Evolutionary conservation across 257 asterid genomes (phyloP).

Genomic region (Handroanthus guayacan): DNA sequence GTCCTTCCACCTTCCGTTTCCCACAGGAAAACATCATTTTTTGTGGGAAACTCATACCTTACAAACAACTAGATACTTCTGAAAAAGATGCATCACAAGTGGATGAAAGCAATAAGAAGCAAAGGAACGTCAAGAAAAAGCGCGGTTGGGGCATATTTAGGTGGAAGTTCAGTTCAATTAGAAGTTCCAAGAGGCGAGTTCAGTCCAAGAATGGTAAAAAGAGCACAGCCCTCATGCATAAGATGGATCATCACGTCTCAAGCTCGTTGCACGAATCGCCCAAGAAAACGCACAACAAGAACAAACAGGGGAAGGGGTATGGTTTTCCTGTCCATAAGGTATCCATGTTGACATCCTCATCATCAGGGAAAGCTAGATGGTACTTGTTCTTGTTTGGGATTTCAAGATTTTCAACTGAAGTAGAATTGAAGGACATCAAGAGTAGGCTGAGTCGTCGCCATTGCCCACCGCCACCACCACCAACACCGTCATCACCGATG

Average conservation of each 20-base stretch:
- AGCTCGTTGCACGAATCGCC: conserved; percentile 18
- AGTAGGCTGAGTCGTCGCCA: conserved; percentile 62
- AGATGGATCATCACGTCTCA: conserved; percentile 18
- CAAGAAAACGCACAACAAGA: conserved; percentile 28
- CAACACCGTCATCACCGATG: conserved; percentile 28
- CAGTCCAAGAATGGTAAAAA: conserved; percentile 23
- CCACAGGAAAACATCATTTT: conserved; percentile 62
- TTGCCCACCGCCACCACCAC: conserved; percentile 30
- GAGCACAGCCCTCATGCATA: conserved; percentile 4
- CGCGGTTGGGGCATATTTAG: conserved; percentile 32
- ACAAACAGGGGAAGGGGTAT: conserved; percentile 33
- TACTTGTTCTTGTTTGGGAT: conserved; percentile 57
- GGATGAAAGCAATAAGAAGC: conserved; percentile 29
- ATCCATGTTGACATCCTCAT: conserved; percentile 50
- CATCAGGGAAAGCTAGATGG: conserved; percentile 59
- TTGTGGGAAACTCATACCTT: conserved; percentile 67
- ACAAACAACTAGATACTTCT: conserved; percentile 34
- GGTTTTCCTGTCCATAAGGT: conserved; percentile 42
- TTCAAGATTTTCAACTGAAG: conserved; percentile 50
- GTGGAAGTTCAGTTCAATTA: conserved; percentile 36
- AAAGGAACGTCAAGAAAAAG: conserved; percentile 21
- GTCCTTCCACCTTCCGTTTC: conserved; percentile 31
- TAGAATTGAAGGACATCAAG: conserved; percentile 64
- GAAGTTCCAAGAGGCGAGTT: background rate
- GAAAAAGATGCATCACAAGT: conserved; percentile 13